Evolutionary conservation across 495 filamentous ascomycete genomes (phyloP).

Genomic region (Astrocystis sublimbata): DNA sequence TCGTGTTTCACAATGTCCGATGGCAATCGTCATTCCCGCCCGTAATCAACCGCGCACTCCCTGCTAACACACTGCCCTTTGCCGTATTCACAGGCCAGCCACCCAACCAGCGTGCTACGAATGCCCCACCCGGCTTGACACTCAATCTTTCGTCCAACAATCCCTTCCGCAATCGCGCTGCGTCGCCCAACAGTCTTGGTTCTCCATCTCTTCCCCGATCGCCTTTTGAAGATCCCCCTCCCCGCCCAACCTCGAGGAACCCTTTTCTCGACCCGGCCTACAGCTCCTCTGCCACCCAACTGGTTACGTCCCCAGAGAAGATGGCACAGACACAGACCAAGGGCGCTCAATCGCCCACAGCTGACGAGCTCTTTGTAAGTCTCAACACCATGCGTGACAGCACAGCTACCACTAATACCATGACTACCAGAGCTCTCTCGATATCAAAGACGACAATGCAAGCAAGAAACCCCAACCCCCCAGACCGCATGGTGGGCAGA

Average conservation of each 20-base stretch:
- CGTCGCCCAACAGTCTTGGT: slow-evolving; percentile 58
- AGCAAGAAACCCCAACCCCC: slow-evolving; percentile 25
- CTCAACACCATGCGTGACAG: not conserved
- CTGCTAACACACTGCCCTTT: slow-evolving; percentile 39
- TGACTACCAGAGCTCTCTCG: slow-evolving; percentile 48
- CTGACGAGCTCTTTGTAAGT: slow-evolving; percentile 91
- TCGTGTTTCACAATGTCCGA: slow-evolving; percentile 52
- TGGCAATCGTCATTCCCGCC: slow-evolving; percentile 46
- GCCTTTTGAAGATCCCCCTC: slow-evolving; percentile 56
- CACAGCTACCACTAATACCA: not conserved
- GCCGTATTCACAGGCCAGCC: slow-evolving; percentile 29
- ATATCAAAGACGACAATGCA: slow-evolving; percentile 50
- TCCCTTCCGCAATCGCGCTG: slow-evolving; percentile 90
- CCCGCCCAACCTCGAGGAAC: slow-evolving; percentile 81
- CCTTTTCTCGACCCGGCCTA: slow-evolving; percentile 81
- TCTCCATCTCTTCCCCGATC: slow-evolving; percentile 44
- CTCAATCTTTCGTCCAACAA: slow-evolving; percentile 88
- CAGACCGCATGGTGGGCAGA: slow-evolving; percentile 23
- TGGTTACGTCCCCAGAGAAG: slow-evolving; percentile 45
- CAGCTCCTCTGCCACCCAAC: slow-evolving; percentile 51
- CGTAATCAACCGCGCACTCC: slow-evolving; percentile 41
- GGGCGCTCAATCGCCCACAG: slow-evolving; percentile 57
- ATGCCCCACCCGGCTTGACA: slow-evolving; percentile 50
- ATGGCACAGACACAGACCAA: slow-evolving; percentile 62
- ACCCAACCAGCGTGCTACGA: slow-evolving; percentile 20